phyloP scores from a whole-genome alignment of 768 basidiomycete species.

The Lentinula aciculospora region DNA sequence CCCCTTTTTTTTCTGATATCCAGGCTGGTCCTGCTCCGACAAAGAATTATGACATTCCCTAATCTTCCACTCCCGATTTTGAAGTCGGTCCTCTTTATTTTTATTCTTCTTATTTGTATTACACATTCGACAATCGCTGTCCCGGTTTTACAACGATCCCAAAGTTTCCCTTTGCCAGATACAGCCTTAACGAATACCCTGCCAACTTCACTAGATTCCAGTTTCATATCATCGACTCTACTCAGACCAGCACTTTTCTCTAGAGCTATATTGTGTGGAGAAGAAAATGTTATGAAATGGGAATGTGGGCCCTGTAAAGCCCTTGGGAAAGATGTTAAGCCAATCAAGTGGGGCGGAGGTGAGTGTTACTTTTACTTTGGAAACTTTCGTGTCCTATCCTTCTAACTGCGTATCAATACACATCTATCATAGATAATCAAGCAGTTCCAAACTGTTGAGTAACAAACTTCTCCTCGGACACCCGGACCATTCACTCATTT shows the following conservation, averaged over 20 bases:
- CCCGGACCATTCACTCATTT: too few species aligned
- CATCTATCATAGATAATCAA: not conserved
- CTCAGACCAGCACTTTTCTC: not conserved
- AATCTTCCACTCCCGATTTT: not conserved
- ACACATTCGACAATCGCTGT: not conserved
- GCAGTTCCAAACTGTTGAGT: not conserved
- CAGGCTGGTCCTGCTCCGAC: not conserved
- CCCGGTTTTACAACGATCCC: not conserved
- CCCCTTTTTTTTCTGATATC: too few species aligned
- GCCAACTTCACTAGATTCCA: not conserved
- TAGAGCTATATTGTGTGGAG: not conserved
- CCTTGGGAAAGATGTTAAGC: not conserved
- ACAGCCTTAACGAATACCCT: not conserved
- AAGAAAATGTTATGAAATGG: not conserved
- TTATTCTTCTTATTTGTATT: not conserved
- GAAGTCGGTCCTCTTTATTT: not conserved
- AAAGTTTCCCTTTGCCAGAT: not conserved
- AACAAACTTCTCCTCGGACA: too few species aligned
- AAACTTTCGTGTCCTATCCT: too few species aligned
- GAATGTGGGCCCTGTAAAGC: not conserved
- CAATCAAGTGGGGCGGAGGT: not conserved
- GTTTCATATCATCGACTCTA: not conserved
- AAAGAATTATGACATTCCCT: not conserved
- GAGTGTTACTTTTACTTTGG: too few species aligned
- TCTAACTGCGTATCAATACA: too few species aligned